Evolutionary conservation across 2,329 filamentous ascomycete genomes (phyloP), one percentile per base, ranked within the genome.

Genomic region (Fusarium coicis): DNA sequence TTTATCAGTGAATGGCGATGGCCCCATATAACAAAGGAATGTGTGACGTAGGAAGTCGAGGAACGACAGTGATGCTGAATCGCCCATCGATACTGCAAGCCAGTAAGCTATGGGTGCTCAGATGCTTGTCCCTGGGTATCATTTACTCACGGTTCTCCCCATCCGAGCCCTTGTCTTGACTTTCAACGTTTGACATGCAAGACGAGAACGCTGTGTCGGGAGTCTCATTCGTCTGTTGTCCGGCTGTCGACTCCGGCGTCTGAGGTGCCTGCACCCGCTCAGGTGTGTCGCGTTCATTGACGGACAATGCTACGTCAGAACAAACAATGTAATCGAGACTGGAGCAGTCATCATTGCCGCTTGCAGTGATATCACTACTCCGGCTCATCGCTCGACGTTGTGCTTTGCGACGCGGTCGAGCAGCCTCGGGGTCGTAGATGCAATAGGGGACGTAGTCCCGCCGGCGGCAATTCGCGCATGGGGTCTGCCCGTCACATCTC

Each of bases 11-110:
- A 58, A 58, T 4, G 55, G 30, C 2, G 55, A 58, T 28, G 55
- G 55, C 2, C 55, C 55, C 55, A 58, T 58, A 0, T 58, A 58
- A 18, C 44, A 23, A 15, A 58, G 55, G 2, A 58, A 58, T 1
- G 43, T 58, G 19, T 58, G 55, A 4, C 55, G 55, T 4, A 58
- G 4, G 19, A 58, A 58, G 26, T 58, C 55, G 23, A 58, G 55
- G 2, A 58, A 58, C 4, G 55, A 58, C 0, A 58, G 23, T 4
- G 55, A 36, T 14, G 55, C 55, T 0, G 55, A 58, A 2, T 58
- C 42, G 10, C 43, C 32, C 54, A 56, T 56, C 2, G 28, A 46
- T 46, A 32, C 53, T 56, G 1, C 30, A 26, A 16, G 16, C 0
- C 7, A 21, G 30, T 44, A 5, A 56, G 53, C 52, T 10, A 19